A percentile compares a stretch with the other conserved stretches of the same genome.
These are phyloP conservation scores for Lichtheimia ramosa DNA, from an alignment of 371 early-diverging fungal species.

Conservation along the genomic window DNA sequence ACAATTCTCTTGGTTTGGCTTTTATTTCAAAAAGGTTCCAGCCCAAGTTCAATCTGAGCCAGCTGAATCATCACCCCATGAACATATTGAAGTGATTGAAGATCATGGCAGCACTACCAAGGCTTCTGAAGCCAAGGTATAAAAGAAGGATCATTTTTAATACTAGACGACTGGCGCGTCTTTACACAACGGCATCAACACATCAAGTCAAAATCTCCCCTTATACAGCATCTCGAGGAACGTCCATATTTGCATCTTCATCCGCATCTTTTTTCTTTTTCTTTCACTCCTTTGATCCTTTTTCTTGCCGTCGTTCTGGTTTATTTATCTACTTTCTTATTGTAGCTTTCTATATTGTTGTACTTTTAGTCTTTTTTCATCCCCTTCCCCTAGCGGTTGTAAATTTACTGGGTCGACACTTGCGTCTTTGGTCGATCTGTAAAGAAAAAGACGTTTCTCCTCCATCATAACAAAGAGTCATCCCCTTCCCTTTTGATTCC, in stretches of 20 bases:
- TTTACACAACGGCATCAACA: no score
- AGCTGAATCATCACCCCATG: background rate
- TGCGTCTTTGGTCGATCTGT: slow-evolving; percentile 19
- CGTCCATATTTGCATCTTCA: background rate
- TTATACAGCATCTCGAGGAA: slow-evolving; percentile 6
- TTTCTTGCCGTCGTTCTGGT: background rate
- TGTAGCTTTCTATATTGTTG: background rate
- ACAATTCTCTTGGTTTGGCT: slow-evolving; percentile 13
- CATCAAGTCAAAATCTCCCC: background rate
- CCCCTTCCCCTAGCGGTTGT: slow-evolving; percentile 8
- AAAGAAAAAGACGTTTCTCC: slow-evolving; percentile 23
- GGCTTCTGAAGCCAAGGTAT: no score
- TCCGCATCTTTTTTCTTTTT: background rate
- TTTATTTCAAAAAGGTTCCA: slow-evolving; percentile 7
- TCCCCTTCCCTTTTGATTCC: background rate
- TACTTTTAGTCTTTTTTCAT: slow-evolving; percentile 1
- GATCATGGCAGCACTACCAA: no score
- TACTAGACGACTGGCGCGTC: no score
- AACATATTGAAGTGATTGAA: background rate
- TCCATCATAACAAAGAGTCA: background rate
- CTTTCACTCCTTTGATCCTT: background rate
- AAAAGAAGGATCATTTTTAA: no score
- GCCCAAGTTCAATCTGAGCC: background rate
- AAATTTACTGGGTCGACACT: slow-evolving; percentile 19
- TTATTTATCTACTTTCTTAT: background rate